phyloP scores from a whole-genome alignment of 2,329 filamentous ascomycete genomes.

The Fusarium sp. region DNA sequence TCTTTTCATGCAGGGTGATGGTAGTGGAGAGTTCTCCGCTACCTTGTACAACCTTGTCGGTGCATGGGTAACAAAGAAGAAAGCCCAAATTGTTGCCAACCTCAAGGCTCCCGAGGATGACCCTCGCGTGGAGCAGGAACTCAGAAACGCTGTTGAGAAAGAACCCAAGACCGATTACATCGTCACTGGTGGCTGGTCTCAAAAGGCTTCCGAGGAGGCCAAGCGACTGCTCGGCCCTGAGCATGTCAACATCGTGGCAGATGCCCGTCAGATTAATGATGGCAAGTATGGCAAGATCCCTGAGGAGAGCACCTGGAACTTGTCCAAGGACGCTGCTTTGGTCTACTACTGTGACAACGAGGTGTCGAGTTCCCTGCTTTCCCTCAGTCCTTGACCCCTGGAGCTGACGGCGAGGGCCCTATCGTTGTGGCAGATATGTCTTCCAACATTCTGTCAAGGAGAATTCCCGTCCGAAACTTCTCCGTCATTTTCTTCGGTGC shows the following conservation, averaged over 20 bases:
- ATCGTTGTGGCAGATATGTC: conserved; percentile 94
- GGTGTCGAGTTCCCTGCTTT: conserved; percentile 86
- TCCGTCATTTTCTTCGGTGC: conserved; percentile 91
- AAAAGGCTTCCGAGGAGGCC: conserved; percentile 90
- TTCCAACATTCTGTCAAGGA: conserved; percentile 89
- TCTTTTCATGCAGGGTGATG: conserved; percentile 88
- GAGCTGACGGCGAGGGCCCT: conserved; percentile 71
- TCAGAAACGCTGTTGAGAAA: conserved; percentile 73
- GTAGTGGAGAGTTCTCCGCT: conserved; percentile 86
- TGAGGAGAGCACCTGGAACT: conserved; percentile 79
- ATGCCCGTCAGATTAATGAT: conserved; percentile 73
- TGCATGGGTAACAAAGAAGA: conserved; percentile 81
- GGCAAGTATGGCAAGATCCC: conserved; percentile 92
- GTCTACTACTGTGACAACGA: conserved; percentile 96
- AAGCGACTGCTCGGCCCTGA: conserved; percentile 80
- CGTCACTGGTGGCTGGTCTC: conserved; percentile 88
- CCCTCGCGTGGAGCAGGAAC: conserved; percentile 66
- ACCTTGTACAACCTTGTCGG: conserved; percentile 86
- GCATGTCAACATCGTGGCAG: conserved; percentile 80
- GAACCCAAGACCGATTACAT: conserved; percentile 89
- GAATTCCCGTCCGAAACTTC: conserved; percentile 82
- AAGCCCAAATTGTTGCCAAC: conserved; percentile 69
- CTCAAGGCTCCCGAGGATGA: conserved; percentile 62
- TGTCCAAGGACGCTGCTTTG: conserved; percentile 76
- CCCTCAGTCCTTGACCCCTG: conserved; percentile 72